These are phyloP conservation scores for Aspergillus sclerotiicarbonarius DNA, from an alignment of 495 filamentous ascomycete species.

Conservation along the genomic window DNA sequence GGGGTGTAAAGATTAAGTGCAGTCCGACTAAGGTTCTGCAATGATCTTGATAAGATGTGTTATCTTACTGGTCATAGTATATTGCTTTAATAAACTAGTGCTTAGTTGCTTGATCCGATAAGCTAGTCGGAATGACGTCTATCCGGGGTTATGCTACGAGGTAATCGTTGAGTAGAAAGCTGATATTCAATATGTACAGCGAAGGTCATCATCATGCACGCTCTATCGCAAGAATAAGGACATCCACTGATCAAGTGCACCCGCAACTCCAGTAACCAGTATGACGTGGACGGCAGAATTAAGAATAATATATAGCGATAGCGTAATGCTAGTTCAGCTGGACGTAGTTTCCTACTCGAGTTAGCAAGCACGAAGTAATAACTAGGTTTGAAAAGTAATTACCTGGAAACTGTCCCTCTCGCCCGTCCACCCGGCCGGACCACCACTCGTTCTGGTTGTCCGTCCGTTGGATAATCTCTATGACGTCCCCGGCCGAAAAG, in stretches of 20 bases:
- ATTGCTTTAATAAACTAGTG: too few relatives aligned
- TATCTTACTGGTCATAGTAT: too few relatives aligned
- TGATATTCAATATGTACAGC: constrained; percentile 20
- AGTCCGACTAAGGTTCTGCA: too few relatives aligned
- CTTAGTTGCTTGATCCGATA: not conserved
- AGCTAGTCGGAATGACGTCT: not conserved
- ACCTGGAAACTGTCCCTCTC: constrained; percentile 93
- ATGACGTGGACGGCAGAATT: constrained; percentile 7
- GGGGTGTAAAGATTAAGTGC: too few relatives aligned
- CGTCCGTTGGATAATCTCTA: constrained; percentile 81
- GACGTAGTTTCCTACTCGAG: constrained; percentile 43
- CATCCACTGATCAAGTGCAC: not conserved
- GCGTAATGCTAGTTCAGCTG: constrained; percentile 35
- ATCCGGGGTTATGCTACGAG: not conserved
- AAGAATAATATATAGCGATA: constrained; percentile 14
- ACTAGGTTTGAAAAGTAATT: constrained; percentile 25
- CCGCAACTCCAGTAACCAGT: constrained; percentile 13
- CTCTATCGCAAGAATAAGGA: constrained; percentile 3
- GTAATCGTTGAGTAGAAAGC: not conserved
- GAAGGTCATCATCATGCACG: constrained; percentile 11
- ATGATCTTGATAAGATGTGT: too few relatives aligned
- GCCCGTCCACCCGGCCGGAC: constrained; percentile 73
- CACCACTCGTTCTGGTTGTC: constrained; percentile 96
- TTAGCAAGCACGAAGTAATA: too few relatives aligned
- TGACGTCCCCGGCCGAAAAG: constrained; percentile 85